Evolutionary conservation across 306 rosid genomes (phyloP).

Genomic region (Prunus dulcis): DNA sequence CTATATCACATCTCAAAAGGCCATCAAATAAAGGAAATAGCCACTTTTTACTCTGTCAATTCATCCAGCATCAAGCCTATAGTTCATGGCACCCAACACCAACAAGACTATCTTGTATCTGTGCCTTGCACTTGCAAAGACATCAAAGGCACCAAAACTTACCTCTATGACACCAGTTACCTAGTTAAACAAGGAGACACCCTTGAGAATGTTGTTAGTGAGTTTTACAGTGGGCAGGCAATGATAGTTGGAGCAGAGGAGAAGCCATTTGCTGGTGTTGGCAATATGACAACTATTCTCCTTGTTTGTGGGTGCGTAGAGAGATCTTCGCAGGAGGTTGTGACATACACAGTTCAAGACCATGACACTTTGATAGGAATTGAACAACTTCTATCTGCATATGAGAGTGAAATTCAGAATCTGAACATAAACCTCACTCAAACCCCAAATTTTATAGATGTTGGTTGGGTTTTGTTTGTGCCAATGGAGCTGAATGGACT

Average conservation of each 20-base stretch:
- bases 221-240: slow-evolving; percentile 16
- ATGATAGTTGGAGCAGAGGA: neutral
- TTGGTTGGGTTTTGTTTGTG: slow-evolving; percentile 25
- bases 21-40: neutral
- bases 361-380: slow-evolving; percentile 11
- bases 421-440: neutral
- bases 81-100: neutral
- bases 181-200: neutral
- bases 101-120: slow-evolving; percentile 18
- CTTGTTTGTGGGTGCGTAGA: slow-evolving; percentile 20
- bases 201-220: neutral
- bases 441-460: slow-evolving; percentile 12
- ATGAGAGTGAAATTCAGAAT: neutral
- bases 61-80: neutral
- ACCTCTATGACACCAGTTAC: slow-evolving; percentile 9
- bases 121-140: slow-evolving; percentile 16
- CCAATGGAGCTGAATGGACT: slow-evolving; percentile 11
- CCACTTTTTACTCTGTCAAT: slow-evolving; percentile 1
- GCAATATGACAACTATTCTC: neutral
- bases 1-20: slow-evolving; percentile 14
- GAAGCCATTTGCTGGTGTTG: neutral
- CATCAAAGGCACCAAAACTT: neutral
- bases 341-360: slow-evolving; percentile 20
- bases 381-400: neutral
- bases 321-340: slow-evolving; percentile 10